Percentiles rank a stretch among this genome's conserved stretches.
Conservation (phyloP, 345 rosid genomes). For the Gossypium turneri region DNA sequence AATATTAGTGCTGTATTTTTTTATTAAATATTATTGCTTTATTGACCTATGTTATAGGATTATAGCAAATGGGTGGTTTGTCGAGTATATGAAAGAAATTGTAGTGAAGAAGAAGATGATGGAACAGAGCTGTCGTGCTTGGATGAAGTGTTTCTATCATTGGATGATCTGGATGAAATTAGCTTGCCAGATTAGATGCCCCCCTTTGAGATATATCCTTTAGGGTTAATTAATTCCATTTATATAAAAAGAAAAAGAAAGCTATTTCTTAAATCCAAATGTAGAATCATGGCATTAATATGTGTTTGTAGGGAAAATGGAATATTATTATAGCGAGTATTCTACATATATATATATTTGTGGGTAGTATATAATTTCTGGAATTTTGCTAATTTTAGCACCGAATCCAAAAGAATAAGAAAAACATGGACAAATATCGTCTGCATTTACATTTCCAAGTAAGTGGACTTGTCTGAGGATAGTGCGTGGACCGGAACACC, state of each 20-base stretch:
- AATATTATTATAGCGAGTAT: neutral
- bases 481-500: neutral
- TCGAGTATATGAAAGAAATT: constrained; percentile 62
- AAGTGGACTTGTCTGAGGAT: neutral
- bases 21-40: neutral
- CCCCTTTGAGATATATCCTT: neutral
- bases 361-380: neutral
- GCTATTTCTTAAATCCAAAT: constrained; percentile 8
- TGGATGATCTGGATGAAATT: constrained; percentile 91
- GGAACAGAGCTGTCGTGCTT: constrained; percentile 78
- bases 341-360: neutral
- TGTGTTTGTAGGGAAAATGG: neutral
- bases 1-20: too few relatives aligned
- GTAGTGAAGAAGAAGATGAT: constrained; percentile 41
- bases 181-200: constrained; percentile 54
- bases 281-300: constrained; percentile 12
- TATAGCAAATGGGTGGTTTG: constrained; percentile 85
- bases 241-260: neutral
- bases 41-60: constrained; percentile 37
- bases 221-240: neutral
- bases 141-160: constrained; percentile 87
- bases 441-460: neutral
- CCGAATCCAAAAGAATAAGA: neutral
- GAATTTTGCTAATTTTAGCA: neutral
- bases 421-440: neutral